These are phyloP conservation scores for Lindgomyces ingoldianus DNA, from an alignment of 495 filamentous ascomycete genomes.

Conservation along the genomic window DNA sequence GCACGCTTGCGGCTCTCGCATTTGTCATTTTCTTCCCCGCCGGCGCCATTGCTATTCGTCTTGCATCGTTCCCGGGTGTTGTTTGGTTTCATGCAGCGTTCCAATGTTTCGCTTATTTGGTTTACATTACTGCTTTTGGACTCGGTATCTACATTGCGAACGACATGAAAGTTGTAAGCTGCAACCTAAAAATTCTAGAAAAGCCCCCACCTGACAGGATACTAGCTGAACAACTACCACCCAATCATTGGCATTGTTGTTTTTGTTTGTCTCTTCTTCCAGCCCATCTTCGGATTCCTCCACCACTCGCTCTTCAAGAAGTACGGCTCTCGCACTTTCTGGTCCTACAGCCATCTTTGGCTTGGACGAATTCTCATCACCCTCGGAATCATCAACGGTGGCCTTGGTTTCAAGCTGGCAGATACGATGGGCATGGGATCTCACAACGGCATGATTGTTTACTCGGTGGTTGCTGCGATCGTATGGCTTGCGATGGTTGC, in stretches of 20 bases:
- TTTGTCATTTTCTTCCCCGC: slow-evolving; percentile 52
- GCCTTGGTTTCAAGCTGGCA: slow-evolving; percentile 44
- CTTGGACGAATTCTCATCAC: slow-evolving; percentile 44
- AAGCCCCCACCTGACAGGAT: background rate
- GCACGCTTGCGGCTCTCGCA: slow-evolving; percentile 42
- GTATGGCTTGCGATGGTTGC: slow-evolving; percentile 31
- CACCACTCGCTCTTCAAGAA: slow-evolving; percentile 47
- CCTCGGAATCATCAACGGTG: slow-evolving; percentile 48
- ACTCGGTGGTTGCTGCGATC: slow-evolving; percentile 34
- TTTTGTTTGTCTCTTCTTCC: slow-evolving; percentile 43
- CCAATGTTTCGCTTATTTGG: slow-evolving; percentile 42
- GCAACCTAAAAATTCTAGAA: background rate
- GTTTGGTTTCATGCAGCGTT: slow-evolving; percentile 45
- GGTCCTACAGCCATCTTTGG: slow-evolving; percentile 46
- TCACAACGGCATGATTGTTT: slow-evolving; percentile 31
- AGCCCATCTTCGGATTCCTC: slow-evolving; percentile 44
- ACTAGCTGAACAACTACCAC: slow-evolving; percentile 37
- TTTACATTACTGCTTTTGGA: slow-evolving; percentile 45
- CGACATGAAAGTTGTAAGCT: slow-evolving; percentile 33
- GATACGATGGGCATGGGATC: slow-evolving; percentile 12
- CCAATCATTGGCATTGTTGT: slow-evolving; percentile 46
- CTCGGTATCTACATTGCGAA: slow-evolving; percentile 44
- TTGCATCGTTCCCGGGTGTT: slow-evolving; percentile 47
- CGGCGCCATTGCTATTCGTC: slow-evolving; percentile 49
- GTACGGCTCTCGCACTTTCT: slow-evolving; percentile 40